Percentiles rank a stretch among this genome's conserved stretches.
These are phyloP conservation scores for Aspergillus kassunensis DNA, from an alignment of 495 filamentous ascomycete species.

Conservation along the genomic window DNA sequence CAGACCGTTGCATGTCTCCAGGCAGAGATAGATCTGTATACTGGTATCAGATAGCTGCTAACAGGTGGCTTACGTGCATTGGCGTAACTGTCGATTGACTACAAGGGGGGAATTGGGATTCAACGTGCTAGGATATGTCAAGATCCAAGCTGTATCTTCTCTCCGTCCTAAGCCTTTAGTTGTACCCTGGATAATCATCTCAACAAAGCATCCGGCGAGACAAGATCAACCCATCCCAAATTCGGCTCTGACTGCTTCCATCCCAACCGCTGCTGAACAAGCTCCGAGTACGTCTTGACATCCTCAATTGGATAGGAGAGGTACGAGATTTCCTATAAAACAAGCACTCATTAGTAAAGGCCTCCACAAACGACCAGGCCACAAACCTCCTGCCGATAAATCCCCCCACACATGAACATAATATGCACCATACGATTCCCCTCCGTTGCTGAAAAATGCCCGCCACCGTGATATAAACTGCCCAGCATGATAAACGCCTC, in stretches of 20 bases:
- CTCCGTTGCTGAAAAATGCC: background rate
- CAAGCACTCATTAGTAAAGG: background rate
- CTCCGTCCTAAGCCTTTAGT: too few species aligned
- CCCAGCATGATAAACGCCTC: constrained; percentile 7
- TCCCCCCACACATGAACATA: constrained; percentile 8
- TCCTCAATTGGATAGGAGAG: constrained; percentile 8
- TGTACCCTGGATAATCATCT: too few species aligned
- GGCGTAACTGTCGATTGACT: too few species aligned
- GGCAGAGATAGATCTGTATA: too few species aligned
- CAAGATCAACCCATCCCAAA: constrained; percentile 7
- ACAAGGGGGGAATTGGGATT: too few species aligned
- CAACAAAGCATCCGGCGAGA: constrained; percentile 5
- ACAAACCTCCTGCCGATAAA: constrained; percentile 7
- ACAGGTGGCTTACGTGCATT: too few species aligned
- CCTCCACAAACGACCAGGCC: background rate
- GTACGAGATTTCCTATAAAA: constrained; percentile 4
- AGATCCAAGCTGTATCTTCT: too few species aligned
- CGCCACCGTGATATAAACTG: constrained; percentile 9
- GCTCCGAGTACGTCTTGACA: constrained; percentile 1
- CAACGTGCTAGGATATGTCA: too few species aligned
- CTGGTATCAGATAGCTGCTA: too few species aligned
- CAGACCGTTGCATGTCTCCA: too few species aligned
- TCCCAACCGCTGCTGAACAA: constrained; percentile 2
- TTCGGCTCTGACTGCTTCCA: constrained; percentile 9
- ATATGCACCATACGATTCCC: constrained; percentile 7